Evolutionary conservation across 2,329 filamentous ascomycete genomes (phyloP).

Genomic region (Colletotrichum theobromicola): DNA sequence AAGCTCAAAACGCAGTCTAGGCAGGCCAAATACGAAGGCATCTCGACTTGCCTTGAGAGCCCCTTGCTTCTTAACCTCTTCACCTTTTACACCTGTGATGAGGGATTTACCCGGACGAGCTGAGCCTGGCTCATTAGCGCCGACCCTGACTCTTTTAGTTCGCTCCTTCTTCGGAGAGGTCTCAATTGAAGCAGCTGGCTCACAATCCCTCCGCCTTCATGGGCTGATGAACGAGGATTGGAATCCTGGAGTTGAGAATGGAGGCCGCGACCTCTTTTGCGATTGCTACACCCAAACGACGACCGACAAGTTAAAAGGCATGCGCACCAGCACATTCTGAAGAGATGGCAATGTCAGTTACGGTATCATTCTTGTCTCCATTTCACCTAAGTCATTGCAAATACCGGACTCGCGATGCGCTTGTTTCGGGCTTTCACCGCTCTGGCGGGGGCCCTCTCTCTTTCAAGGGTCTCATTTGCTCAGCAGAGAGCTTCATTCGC

Average conservation of each 20-base stretch:
- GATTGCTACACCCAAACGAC: neutral
- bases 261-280: neutral
- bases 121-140: neutral
- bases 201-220: neutral
- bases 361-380: fast-evolving
- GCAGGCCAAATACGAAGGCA: neutral
- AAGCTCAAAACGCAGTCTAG: neutral
- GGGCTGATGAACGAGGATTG: neutral
- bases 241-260: neutral
- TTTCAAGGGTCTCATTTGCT: neutral
- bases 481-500: neutral
- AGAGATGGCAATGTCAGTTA: neutral
- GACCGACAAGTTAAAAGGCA: neutral
- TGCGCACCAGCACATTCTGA: neutral
- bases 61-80: neutral
- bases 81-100: fast-evolving
- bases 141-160: neutral
- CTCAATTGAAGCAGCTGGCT: neutral
- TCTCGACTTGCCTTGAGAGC: neutral
- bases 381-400: fast-evolving
- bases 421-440: neutral
- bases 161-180: fast-evolving
- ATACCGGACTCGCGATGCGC: neutral
- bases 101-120: fast-evolving
- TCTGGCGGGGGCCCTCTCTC: neutral